These are phyloP conservation scores for Beta macrorhiza DNA, from an alignment of 179 eudicot genomes.

Conservation along the genomic window DNA sequence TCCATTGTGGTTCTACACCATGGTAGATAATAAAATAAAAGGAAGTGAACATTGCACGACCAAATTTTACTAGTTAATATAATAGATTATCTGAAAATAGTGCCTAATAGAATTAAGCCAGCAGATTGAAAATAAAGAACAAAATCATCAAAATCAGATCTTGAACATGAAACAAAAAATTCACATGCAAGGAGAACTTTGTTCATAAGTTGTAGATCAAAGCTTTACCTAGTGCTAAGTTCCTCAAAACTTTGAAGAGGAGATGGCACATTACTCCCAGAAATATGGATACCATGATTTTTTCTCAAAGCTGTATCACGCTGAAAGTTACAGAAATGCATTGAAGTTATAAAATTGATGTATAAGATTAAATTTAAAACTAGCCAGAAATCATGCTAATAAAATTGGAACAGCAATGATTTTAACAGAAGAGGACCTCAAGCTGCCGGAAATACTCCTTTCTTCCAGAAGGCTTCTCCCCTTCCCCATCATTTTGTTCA, in stretches of 20 bases:
- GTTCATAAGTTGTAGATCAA: conserved; percentile 6
- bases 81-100: neutral
- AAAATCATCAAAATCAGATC: neutral
- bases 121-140: neutral
- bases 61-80: neutral
- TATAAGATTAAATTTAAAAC: neutral
- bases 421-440: conserved; percentile 50
- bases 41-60: neutral
- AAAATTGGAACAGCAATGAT: neutral
- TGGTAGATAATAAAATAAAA: neutral
- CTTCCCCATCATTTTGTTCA: conserved; percentile 36
- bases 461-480: conserved; percentile 37
- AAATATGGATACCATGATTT: conserved; percentile 68
- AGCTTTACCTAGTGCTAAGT: conserved; percentile 58
- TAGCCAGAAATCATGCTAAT: neutral
- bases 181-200: neutral
- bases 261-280: conserved; percentile 78
- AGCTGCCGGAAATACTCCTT: conserved; percentile 67
- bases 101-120: neutral
- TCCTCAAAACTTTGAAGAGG: conserved; percentile 83
- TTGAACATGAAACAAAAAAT: neutral
- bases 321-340: conserved; percentile 35
- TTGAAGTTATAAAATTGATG: conserved; percentile 11
- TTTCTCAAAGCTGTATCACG: conserved; percentile 70
- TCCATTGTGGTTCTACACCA: neutral